A percentile compares a stretch with the other conserved stretches of the same genome.
Conservation (phyloP, 306 rosid species). For the Phaseolus lunatus region DNA sequence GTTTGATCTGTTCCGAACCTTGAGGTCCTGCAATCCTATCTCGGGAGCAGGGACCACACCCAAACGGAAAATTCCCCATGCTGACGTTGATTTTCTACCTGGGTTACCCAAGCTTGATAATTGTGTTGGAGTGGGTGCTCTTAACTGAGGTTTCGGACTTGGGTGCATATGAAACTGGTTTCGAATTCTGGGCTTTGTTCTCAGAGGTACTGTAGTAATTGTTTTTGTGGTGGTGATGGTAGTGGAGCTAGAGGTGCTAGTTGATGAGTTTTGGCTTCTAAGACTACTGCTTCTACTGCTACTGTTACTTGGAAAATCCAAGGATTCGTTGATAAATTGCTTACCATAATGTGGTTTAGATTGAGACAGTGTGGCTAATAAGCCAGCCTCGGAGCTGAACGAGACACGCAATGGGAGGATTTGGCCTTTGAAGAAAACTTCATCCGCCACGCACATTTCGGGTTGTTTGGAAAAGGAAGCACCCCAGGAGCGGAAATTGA, state of each 20-base stretch:
- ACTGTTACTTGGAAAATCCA: slow-evolving; percentile 51
- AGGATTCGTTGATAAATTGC: slow-evolving; percentile 42
- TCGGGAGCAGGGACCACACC: slow-evolving; percentile 83
- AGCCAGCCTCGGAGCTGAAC: slow-evolving; percentile 58
- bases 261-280: slow-evolving; percentile 63
- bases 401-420: slow-evolving; percentile 73
- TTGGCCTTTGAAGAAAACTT: slow-evolving; percentile 80
- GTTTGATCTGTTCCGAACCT: slow-evolving; percentile 52
- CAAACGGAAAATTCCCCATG: slow-evolving; percentile 77
- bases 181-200: slow-evolving; percentile 50
- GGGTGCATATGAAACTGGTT: slow-evolving; percentile 77
- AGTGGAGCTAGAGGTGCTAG: slow-evolving; percentile 52
- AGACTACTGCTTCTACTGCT: slow-evolving; percentile 70
- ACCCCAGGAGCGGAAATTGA: slow-evolving; percentile 60
- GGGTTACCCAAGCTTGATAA: slow-evolving; percentile 43
- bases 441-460: slow-evolving; percentile 83
- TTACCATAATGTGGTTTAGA: not conserved
- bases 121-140: slow-evolving; percentile 40
- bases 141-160: slow-evolving; percentile 83
- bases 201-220: slow-evolving; percentile 16
- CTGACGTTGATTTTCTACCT: slow-evolving; percentile 63
- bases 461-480: slow-evolving; percentile 46
- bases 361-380: not conserved
- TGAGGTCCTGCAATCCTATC: slow-evolving; percentile 68
- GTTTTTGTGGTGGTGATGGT: slow-evolving; percentile 33